Evolutionary conservation across 2,329 filamentous ascomycete species (phyloP), one percentile per base, ranked within the genome.

Genomic region (Trichoderma guizhouense): DNA sequence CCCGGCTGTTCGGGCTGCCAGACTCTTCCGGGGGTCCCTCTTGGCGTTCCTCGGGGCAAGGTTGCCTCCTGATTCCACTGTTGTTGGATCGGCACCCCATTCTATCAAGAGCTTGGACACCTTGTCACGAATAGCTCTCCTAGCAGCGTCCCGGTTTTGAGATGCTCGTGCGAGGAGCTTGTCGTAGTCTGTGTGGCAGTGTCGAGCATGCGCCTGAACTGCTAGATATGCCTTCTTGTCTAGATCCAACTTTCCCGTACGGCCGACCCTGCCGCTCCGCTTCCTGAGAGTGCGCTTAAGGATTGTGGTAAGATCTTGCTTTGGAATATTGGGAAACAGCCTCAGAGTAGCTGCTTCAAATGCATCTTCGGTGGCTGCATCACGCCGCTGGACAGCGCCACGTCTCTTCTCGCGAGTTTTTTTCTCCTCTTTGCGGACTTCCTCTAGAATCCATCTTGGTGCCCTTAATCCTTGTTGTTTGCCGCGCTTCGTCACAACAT

Each of bases 181-280:
- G 15, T 88, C 84, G 71, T 88, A 88, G 1, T 79, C 74, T 0
- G 86, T 88, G 58, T 86, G 81, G 3, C 71, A 73, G 74, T 88
- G 86, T 7, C 86, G 80, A 5, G 86, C 81, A 73, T 87, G 84
- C 3, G 86, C 86, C 26, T 81, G 77, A 14, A 87, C 84, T 2
- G 84, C 86, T 28, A 87, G 79, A 60, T 77, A 74, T 5, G 83
- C 84, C 73, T 82, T 86, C 15, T 80, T 75, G 7, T 78, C 76
- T 43, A 85, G 60, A 0, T 77, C 76, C 7, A 86, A 75, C 58
- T 73, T 83, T 2, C 76, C 77, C 2, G 82, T 83, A 65, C 86
- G 78, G 3, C 86, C 86, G 1, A 88, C 86, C 11, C 86, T 79
- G 2, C 85, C 77, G 55, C 81, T 84, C 26, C 80, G 74, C 76